These are phyloP conservation scores for Heritiera fomes DNA, from an alignment of 345 rosid genomes.

Conservation along the genomic window DNA sequence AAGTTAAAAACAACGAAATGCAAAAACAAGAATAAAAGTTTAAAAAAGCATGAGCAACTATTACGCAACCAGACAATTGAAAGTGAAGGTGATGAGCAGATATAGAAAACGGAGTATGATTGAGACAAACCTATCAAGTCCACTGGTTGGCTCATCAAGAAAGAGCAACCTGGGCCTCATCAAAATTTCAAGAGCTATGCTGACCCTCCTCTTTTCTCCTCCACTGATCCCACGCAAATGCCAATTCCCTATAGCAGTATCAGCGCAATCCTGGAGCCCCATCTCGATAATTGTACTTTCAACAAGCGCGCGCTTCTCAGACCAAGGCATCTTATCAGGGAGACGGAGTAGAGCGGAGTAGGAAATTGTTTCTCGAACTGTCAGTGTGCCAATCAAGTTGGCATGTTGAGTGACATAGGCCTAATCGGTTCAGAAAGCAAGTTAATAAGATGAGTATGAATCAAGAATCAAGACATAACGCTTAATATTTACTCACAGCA, in stretches of 20 bases:
- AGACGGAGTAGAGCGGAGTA: slow-evolving; percentile 89
- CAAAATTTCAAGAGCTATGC: slow-evolving; percentile 93
- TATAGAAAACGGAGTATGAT: not conserved
- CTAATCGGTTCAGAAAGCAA: slow-evolving; percentile 29
- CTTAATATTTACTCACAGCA: slow-evolving; percentile 58
- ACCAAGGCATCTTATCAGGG: slow-evolving; percentile 79
- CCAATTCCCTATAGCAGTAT: slow-evolving; percentile 97
- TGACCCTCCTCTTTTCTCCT: slow-evolving; percentile 90
- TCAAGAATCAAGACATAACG: not conserved
- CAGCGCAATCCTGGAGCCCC: slow-evolving; percentile 96
- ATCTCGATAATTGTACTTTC: slow-evolving; percentile 93
- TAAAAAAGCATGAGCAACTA: not conserved
- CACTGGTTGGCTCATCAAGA: slow-evolving; percentile 97
- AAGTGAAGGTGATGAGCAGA: not conserved
- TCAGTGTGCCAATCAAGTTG: slow-evolving; percentile 87
- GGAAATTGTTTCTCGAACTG: slow-evolving; percentile 88
- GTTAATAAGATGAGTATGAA: not conserved
- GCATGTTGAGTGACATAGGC: slow-evolving; percentile 99
- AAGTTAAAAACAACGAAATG: not conserved
- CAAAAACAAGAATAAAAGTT: not conserved
- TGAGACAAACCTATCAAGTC: slow-evolving; percentile 78
- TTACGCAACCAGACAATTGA: no score
- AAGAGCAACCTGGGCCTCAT: slow-evolving; percentile 94
- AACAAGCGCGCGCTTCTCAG: slow-evolving; percentile 73
- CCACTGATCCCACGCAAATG: slow-evolving; percentile 93